Percentiles rank a stretch among this genome's conserved stretches.
Conservation (phyloP, 2,329 filamentous ascomycete species). For the Cercospora zeina region DNA sequence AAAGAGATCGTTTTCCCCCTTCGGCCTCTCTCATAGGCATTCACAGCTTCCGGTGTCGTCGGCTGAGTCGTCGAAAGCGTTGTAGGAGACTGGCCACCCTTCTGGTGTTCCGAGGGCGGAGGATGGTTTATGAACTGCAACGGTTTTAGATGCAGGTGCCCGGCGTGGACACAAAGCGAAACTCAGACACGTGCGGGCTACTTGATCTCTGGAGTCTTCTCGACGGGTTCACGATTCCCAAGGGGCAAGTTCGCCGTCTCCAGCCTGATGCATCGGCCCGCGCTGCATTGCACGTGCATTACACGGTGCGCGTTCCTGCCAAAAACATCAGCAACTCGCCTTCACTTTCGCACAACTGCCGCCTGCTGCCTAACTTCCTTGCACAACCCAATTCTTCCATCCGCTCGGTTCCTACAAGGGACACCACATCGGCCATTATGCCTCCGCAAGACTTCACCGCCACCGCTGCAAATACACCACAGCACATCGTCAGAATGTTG, state of each 20-base stretch:
- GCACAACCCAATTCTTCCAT: not conserved
- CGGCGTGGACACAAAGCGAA: too few species aligned
- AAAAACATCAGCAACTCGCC: not conserved
- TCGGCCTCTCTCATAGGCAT: not conserved
- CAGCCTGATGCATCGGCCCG: not conserved
- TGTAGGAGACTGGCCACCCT: too few species aligned
- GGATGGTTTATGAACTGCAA: too few species aligned
- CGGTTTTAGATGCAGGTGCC: too few species aligned
- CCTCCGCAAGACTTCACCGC: not conserved
- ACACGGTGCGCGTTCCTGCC: conserved; percentile 5
- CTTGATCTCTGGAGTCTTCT: too few species aligned
- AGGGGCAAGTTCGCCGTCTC: too few species aligned
- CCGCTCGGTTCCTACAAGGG: not conserved
- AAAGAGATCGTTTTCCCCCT: not conserved
- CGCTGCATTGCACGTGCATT: not conserved
- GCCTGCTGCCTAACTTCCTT: not conserved
- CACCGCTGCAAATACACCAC: conserved; percentile 2
- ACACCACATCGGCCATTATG: not conserved
- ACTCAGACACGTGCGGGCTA: too few species aligned
- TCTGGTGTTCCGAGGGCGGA: too few species aligned
- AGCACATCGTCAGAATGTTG: conserved; percentile 9
- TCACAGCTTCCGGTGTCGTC: not conserved
- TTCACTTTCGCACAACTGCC: not conserved
- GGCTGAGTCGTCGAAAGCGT: too few species aligned
- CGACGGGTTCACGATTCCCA: too few species aligned